Conservation (phyloP, 169 alveolate genomes). For the Cryptosporidium ryanae region DNA sequence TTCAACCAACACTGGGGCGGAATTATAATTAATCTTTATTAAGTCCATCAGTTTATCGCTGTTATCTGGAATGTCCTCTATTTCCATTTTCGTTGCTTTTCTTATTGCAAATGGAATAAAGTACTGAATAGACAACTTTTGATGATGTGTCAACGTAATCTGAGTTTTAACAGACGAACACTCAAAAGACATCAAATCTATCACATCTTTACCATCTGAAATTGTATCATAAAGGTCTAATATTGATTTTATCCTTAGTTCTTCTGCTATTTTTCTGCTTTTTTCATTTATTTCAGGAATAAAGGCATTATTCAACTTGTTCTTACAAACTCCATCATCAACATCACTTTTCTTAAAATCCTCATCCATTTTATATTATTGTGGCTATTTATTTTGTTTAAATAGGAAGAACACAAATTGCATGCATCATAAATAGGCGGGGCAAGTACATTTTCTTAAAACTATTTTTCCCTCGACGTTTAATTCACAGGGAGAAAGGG, state of each 20-base stretch:
- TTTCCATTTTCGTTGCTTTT: conserved; percentile 17
- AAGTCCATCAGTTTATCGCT: background rate
- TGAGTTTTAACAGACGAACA: conserved; percentile 3
- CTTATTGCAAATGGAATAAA: conserved; percentile 62
- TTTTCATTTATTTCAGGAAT: conserved; percentile 54
- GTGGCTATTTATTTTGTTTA: too few relatives aligned
- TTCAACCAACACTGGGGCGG: conserved; percentile 24
- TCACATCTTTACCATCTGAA: conserved; percentile 38
- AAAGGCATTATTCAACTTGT: background rate
- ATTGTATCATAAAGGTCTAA: conserved; percentile 39
- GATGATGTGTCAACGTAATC: conserved; percentile 37
- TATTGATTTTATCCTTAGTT: conserved; percentile 32
- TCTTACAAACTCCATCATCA: too few relatives aligned
- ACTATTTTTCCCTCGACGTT: too few relatives aligned
- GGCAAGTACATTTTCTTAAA: too few relatives aligned
- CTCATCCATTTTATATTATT: too few relatives aligned
- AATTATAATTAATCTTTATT: conserved; percentile 13
- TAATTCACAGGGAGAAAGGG: too few relatives aligned
- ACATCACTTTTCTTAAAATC: too few relatives aligned
- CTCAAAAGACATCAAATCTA: conserved; percentile 38
- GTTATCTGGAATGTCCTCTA: conserved; percentile 26
- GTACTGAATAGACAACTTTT: conserved; percentile 54
- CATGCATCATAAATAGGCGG: too few relatives aligned
- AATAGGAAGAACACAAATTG: too few relatives aligned
- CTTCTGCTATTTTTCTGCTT: conserved; percentile 45